These are phyloP conservation scores for Suillus sp. DNA, from an alignment of 768 basidiomycete species.

Conservation along the genomic window DNA sequence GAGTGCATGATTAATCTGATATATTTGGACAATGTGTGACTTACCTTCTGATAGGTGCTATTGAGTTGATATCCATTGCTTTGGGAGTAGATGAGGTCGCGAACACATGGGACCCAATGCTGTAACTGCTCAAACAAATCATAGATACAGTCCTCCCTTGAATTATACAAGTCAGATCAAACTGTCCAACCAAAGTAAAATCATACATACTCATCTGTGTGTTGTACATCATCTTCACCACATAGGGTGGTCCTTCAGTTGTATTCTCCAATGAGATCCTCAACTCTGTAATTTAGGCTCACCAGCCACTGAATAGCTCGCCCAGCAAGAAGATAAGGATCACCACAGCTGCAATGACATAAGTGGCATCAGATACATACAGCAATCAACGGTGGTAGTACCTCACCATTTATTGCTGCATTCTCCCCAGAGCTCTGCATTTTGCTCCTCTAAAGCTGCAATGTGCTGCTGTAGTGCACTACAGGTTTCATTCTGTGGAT, in stretches of 20 bases:
- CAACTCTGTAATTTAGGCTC: conserved; percentile 5
- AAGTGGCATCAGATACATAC: neutral
- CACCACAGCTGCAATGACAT: neutral
- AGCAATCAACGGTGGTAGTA: neutral
- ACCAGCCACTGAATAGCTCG: conserved; percentile 17
- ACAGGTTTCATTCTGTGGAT: neutral
- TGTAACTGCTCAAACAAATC: conserved; percentile 6
- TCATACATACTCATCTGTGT: neutral
- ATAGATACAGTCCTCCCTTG: neutral
- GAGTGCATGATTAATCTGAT: too few relatives aligned
- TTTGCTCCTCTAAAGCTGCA: conserved; percentile 15
- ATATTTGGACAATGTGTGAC: neutral
- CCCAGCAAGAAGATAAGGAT: conserved; percentile 12
- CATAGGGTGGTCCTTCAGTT: conserved; percentile 6
- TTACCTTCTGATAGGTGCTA: conserved; percentile 13
- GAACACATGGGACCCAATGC: conserved; percentile 12
- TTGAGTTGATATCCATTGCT: neutral
- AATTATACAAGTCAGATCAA: neutral
- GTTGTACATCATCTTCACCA: neutral
- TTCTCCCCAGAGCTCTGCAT: neutral
- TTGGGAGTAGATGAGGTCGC: neutral
- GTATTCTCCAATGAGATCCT: conserved; percentile 14
- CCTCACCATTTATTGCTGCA: neutral
- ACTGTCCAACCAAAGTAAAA: neutral
- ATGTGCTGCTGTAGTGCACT: conserved; percentile 12